Conservation (phyloP, 768 basidiomycete species). For the Naganishia friedmannii region DNA sequence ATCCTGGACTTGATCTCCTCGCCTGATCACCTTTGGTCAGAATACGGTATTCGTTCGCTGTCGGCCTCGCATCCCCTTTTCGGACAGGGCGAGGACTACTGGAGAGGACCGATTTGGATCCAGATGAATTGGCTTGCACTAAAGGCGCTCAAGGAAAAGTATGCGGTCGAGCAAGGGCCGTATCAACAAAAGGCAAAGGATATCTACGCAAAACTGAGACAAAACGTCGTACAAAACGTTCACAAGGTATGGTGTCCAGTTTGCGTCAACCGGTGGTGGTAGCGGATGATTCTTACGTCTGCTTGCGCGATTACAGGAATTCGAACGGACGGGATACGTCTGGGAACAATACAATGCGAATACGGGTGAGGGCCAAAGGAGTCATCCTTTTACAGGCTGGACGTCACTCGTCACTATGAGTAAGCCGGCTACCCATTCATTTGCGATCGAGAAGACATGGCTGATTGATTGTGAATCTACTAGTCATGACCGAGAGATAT, state of each 20-base stretch:
- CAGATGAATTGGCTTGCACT: slow-evolving; percentile 95
- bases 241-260: slow-evolving; percentile 57
- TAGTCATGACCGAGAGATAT: slow-evolving; percentile 71
- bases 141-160: slow-evolving; percentile 77
- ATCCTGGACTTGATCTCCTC: slow-evolving; percentile 76
- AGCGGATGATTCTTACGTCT: neutral
- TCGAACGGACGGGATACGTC: slow-evolving; percentile 84
- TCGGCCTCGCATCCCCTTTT: slow-evolving; percentile 85
- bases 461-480: slow-evolving; percentile 12
- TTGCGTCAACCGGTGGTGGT: too few relatives aligned
- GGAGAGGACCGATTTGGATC: slow-evolving; percentile 95
- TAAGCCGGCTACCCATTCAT: slow-evolving; percentile 56
- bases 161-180: slow-evolving; percentile 75
- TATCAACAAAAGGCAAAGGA: slow-evolving; percentile 68
- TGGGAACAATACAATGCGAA: slow-evolving; percentile 94
- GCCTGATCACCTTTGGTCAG: slow-evolving; percentile 85
- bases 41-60: slow-evolving; percentile 81
- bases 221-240: slow-evolving; percentile 81
- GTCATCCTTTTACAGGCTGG: slow-evolving; percentile 97
- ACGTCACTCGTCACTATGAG: slow-evolving; percentile 83
- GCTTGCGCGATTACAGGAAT: slow-evolving; percentile 57
- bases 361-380: slow-evolving; percentile 78
- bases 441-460: slow-evolving; percentile 28
- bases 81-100: slow-evolving; percentile 91
- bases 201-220: slow-evolving; percentile 76